A percentile compares a stretch with the other conserved stretches of the same genome.
Evolutionary conservation across 2,329 filamentous ascomycete species (phyloP).

Genomic region (Diplodia seriata): DNA sequence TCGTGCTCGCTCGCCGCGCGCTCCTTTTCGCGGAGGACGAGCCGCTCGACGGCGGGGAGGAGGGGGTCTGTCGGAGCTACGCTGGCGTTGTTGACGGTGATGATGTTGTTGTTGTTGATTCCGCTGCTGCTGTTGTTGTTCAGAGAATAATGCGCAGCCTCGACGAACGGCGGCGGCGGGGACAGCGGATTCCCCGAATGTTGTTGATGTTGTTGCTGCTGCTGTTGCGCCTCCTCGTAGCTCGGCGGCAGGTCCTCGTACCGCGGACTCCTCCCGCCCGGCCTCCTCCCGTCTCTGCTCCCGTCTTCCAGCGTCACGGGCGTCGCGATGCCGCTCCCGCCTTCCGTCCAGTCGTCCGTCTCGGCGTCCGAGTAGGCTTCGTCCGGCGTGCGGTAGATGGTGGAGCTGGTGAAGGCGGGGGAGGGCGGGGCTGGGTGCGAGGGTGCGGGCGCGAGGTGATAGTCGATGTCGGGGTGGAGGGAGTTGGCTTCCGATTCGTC

Average conservation of each 20-base stretch:
- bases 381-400: conserved; percentile 17
- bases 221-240: conserved; percentile 44
- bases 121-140: too few relatives aligned
- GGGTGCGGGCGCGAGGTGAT: conserved; percentile 4
- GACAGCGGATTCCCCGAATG: background rate
- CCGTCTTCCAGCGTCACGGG: conserved; percentile 4
- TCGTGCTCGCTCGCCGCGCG: conserved; percentile 24
- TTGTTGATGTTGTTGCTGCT: background rate
- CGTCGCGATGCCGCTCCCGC: conserved; percentile 15
- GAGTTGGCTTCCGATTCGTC: background rate
- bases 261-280: conserved; percentile 37
- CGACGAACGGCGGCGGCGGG: conserved; percentile 7
- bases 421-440: conserved; percentile 16
- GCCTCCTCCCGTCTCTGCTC: background rate
- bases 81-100: background rate
- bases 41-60: conserved; percentile 14
- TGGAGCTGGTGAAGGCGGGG: conserved; percentile 24
- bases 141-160: too few relatives aligned
- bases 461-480: background rate
- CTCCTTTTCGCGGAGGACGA: conserved; percentile 21
- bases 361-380: conserved; percentile 21
- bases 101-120: too few relatives aligned
- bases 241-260: conserved; percentile 49
- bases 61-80: background rate
- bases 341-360: background rate